These are phyloP conservation scores for Lactarius trivialis DNA, from an alignment of 768 basidiomycete species.

Conservation along the genomic window DNA sequence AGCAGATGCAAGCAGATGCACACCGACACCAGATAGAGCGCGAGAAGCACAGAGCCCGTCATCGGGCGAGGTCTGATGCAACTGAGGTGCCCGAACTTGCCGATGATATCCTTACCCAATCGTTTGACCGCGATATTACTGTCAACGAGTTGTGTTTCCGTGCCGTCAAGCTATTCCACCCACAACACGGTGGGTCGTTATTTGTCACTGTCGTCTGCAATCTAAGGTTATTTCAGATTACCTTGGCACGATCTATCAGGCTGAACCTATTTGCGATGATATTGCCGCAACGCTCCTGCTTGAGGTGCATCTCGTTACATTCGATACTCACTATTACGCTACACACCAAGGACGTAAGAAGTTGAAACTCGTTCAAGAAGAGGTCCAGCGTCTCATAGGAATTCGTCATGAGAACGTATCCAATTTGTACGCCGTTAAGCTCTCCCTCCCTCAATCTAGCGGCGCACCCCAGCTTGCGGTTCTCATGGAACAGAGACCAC, in stretches of 20 bases:
- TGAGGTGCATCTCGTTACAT: conserved; percentile 61
- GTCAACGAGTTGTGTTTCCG: conserved; percentile 55
- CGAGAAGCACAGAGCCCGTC: conserved; percentile 48
- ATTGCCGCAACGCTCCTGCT: conserved; percentile 51
- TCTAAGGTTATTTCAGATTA: conserved; percentile 37
- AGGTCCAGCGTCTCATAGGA: conserved; percentile 52
- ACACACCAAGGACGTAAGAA: conserved; percentile 69
- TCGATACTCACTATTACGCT: conserved; percentile 62
- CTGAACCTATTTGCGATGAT: conserved; percentile 70
- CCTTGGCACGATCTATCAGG: conserved; percentile 62
- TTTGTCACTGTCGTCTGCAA: neutral
- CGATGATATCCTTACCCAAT: conserved; percentile 44
- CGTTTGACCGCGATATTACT: conserved; percentile 51
- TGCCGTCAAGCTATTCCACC: conserved; percentile 66
- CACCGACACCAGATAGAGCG: conserved; percentile 51
- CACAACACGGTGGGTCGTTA: conserved; percentile 47
- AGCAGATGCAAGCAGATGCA: conserved; percentile 60
- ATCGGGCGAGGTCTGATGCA: conserved; percentile 63
- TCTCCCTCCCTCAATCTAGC: conserved; percentile 44
- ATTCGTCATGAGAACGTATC: conserved; percentile 64
- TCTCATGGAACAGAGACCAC: conserved; percentile 64
- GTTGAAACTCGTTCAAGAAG: conserved; percentile 56
- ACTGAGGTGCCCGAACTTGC: conserved; percentile 49
- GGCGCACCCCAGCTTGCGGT: conserved; percentile 52
- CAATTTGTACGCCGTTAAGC: conserved; percentile 60